Evolutionary conservation across 2,329 filamentous ascomycete genomes (phyloP), one percentile per base, ranked within the genome.

Genomic region (Esteya vermicola): DNA sequence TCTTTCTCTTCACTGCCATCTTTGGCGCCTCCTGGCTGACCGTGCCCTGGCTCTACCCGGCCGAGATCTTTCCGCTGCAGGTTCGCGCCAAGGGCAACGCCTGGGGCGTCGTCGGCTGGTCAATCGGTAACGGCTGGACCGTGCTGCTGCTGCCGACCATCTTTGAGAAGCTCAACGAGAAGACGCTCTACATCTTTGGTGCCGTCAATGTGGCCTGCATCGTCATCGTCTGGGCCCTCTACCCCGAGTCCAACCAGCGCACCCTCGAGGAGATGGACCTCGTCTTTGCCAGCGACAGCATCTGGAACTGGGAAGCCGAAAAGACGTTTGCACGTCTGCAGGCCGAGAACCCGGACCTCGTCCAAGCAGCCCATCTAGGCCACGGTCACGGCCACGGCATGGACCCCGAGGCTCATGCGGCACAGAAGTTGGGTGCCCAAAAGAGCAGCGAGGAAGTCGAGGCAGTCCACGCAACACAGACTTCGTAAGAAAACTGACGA

Each of bases 51-150:
- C 52, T 70, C 7, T 50, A 68, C 4, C 66, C 65, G 0, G 72
- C 70, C 0, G 71, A 75, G 51, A 72, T 75, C 42, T 75, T 70
- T 54, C 64, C 70, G 1, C 67, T 62, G 14, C 65, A 70, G 33
- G 61, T 75, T 38, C 62, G 72, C 19, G 69, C 71, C n/a, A 67
- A 74, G 50, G 72, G 71, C 8, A 71, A 74, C 49, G 68, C 68
- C 8, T 73, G 75, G 46, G 67, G 66, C 16, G 72, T 76, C 43
- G 67, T 68, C 2, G 70, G 71, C 2, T 76, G 72, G 71, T 70
- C 72, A 16, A 62, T 72, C 42, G 72, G 70, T 28, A 64, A 68
- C 9, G 70, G 70, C 27, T 64, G 67, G 63, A 72, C 69, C 1
- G 60, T 61, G 3, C 56, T 72, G 35, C 62, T 72, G 44, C 72